These are phyloP conservation scores for Rhodofomes roseus DNA, from an alignment of 1,284 basidiomycete species.

Conservation along the genomic window DNA sequence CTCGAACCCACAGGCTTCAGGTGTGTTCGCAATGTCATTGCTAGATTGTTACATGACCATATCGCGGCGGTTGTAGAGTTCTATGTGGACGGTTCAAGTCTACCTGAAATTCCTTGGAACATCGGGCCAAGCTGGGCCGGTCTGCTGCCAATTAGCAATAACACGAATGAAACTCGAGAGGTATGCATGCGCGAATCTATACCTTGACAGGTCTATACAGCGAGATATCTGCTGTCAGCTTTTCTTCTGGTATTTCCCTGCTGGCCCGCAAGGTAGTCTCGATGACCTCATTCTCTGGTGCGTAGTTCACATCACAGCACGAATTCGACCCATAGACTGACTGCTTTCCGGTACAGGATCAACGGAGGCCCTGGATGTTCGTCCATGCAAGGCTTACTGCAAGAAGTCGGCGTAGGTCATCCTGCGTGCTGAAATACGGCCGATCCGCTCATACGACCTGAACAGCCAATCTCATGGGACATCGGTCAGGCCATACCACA, in stretches of 20 bases:
- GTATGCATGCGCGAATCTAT: conserved; percentile 26
- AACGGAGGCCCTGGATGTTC: conserved; percentile 62
- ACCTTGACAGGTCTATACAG: neutral
- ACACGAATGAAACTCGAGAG: conserved; percentile 61
- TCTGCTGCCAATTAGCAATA: conserved; percentile 61
- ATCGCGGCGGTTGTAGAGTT: conserved; percentile 44
- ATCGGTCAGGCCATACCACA: conserved; percentile 62
- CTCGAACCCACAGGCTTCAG: conserved; percentile 58
- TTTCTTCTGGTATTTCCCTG: conserved; percentile 87
- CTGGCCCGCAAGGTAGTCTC: conserved; percentile 36
- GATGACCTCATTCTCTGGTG: conserved; percentile 48
- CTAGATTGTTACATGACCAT: neutral
- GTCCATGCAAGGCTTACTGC: conserved; percentile 71
- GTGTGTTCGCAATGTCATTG: conserved; percentile 32
- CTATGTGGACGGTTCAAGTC: conserved; percentile 55
- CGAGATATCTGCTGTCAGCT: conserved; percentile 38
- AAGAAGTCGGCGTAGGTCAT: conserved; percentile 73
- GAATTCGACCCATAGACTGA: neutral
- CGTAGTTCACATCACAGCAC: conserved; percentile 24
- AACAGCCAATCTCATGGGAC: conserved; percentile 64
- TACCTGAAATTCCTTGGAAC: conserved; percentile 70
- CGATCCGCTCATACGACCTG: neutral
- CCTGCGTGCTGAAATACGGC: neutral
- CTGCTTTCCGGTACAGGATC: conserved; percentile 36
- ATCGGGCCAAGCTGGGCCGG: conserved; percentile 74